phyloP scores from a whole-genome alignment of 441 rosid genomes.

The Sinapis alba region DNA sequence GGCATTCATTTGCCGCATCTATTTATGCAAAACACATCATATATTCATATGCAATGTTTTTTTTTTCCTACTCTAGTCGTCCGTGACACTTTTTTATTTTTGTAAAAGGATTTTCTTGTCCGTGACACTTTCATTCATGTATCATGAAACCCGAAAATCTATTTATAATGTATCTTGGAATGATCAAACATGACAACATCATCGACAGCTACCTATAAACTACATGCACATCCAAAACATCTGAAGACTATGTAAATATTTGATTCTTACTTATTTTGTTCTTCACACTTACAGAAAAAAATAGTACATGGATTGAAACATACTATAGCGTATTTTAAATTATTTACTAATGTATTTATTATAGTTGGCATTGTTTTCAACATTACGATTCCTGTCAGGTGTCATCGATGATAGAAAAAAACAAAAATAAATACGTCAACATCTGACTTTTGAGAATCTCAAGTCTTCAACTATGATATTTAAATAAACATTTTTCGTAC shows the following conservation, averaged over 20 bases:
- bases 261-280: background rate
- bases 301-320: background rate
- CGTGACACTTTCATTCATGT: too few relatives aligned
- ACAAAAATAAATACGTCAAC: conserved; percentile 11
- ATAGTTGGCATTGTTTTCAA: conserved; percentile 21
- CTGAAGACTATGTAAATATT: background rate
- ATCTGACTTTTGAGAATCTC: conserved; percentile 30
- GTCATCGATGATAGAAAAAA: conserved; percentile 16
- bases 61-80: too few relatives aligned
- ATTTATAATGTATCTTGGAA: background rate
- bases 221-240: background rate
- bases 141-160: too few relatives aligned
- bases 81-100: too few relatives aligned
- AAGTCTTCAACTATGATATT: conserved; percentile 4
- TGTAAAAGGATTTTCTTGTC: too few relatives aligned
- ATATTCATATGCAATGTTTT: too few relatives aligned
- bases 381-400: conserved; percentile 14
- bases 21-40: background rate
- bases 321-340: background rate
- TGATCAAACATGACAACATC: background rate
- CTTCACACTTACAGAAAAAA: background rate
- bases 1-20: background rate
- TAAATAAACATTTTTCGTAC: background rate
- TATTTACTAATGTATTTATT: background rate
- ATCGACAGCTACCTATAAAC: background rate